Percentiles rank a stretch among this genome's conserved stretches.
Evolutionary conservation across 208 protist species (phyloP).

Genomic region (Crithidia expoeki): DNA sequence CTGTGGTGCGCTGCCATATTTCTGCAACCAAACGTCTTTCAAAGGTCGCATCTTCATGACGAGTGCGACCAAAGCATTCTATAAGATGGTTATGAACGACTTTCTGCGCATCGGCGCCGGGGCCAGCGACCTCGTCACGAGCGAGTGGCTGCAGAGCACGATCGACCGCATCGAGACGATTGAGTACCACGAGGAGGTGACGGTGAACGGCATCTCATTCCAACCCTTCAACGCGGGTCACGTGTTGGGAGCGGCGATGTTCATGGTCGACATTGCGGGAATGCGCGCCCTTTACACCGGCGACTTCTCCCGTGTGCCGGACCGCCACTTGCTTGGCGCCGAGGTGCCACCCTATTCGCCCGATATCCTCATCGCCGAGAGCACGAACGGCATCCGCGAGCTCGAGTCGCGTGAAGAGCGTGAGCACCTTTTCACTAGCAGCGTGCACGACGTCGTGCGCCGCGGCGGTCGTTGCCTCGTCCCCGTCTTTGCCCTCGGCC

Average conservation of each 20-base stretch:
- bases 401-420: constrained; percentile 95
- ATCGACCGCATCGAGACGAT: constrained; percentile 97
- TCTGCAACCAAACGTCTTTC: constrained; percentile 96
- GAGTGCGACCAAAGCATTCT: constrained; percentile 97
- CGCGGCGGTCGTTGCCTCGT: constrained; percentile 97
- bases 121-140: constrained; percentile 91
- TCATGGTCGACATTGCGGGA: constrained; percentile 98
- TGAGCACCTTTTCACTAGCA: constrained; percentile 95
- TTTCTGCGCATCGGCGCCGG: constrained; percentile 93
- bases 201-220: constrained; percentile 97
- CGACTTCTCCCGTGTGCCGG: constrained; percentile 97
- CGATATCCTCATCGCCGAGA: constrained; percentile 98
- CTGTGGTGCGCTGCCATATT: constrained; percentile 96
- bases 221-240: constrained; percentile 98
- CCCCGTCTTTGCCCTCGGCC: constrained; percentile 98
- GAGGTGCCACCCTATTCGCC: constrained; percentile 93
- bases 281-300: constrained; percentile 98
- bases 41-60: constrained; percentile 98
- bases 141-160: constrained; percentile 94
- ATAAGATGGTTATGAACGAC: constrained; percentile 97
- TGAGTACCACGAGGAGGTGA: constrained; percentile 97
- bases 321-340: constrained; percentile 98
- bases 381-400: constrained; percentile 98
- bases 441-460: constrained; percentile 92
- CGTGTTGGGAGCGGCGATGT: constrained; percentile 98